A percentile compares a stretch with the other conserved stretches of the same genome.
These are phyloP conservation scores for Colletotrichum aenigma DNA, from an alignment of 2,329 filamentous ascomycete species.

Conservation along the genomic window DNA sequence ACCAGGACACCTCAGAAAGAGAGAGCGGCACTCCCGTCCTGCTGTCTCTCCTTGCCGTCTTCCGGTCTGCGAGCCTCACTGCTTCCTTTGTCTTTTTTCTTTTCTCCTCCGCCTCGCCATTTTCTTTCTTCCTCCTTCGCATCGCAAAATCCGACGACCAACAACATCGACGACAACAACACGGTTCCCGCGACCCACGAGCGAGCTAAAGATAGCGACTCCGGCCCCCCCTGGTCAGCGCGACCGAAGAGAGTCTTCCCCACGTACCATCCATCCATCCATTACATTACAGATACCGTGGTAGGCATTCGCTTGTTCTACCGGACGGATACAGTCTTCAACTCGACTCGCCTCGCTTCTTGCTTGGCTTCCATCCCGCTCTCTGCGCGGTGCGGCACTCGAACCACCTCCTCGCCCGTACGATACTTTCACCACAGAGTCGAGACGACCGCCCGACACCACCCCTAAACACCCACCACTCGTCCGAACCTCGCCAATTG, in stretches of 20 bases:
- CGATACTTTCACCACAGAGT: neutral
- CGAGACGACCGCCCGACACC: neutral
- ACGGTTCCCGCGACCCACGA: neutral
- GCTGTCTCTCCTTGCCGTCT: constrained; percentile 1
- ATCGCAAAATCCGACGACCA: neutral
- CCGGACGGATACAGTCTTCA: neutral
- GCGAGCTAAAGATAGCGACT: neutral
- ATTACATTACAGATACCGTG: neutral
- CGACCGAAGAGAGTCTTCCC: neutral
- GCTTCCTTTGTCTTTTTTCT: neutral
- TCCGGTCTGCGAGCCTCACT: neutral
- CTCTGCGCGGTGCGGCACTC: neutral
- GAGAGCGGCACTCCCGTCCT: neutral
- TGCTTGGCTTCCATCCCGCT: neutral
- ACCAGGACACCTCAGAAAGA: neutral
- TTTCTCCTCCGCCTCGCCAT: neutral
- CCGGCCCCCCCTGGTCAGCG: neutral
- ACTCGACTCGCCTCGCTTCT: neutral
- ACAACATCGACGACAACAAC: neutral
- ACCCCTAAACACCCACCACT: neutral
- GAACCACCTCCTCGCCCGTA: neutral
- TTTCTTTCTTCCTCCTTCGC: neutral
- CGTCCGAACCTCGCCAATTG: constrained; percentile 21
- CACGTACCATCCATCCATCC: neutral
- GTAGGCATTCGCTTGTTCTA: constrained; percentile 20